Evolutionary conservation across 495 filamentous ascomycete species (phyloP), one percentile per base, ranked within the genome.

Genomic region (Penicillium riverlandense): DNA sequence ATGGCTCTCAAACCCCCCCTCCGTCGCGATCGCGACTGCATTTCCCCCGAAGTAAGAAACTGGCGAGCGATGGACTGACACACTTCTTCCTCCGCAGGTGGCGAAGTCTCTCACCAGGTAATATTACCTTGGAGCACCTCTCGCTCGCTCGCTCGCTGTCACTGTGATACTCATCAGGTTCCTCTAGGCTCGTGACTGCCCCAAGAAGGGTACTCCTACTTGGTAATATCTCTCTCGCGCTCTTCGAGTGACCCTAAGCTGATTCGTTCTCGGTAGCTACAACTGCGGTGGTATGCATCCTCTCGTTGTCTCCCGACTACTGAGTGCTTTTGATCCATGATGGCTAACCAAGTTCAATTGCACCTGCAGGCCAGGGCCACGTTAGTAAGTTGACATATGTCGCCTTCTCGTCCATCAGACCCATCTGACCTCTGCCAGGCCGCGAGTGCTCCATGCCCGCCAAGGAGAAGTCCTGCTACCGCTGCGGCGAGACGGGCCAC

Each of bases 381-480:
- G 83, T 97, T 66, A 91, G 85, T 88, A 77, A 73, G 80, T 72
- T 31, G 29, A 41, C 40, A 14, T 12, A 33, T 37, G 40, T 39
- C 40, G 15, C 38, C 34, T 53, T 42, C 11, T 35, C 14, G 22
- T 22, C 22, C 22, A 22, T 22, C 1, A 40, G 39, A 13, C 33
- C 32, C 22, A 30, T 48, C 45, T 55, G 33, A 59, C 45, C 35
- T 22, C 29, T 35, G 22, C 33, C 54, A 86, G 84, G 84, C 77
- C 90, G 94, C 65, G 92, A 98, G 58, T 98, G 92, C 74, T 83
- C 85, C 45, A 78, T 82, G 55, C 84, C 88, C 33, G 79, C 82
- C 37, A 96, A 95, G 78, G 90, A 95, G 70, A 95, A 95, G 74
- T 82, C 86, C 31, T 98, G 92, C 82, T 98, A 97, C 75, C 83